A percentile compares a stretch with the other conserved stretches of the same genome.
phyloP scores from a whole-genome alignment of 176 grass and related monocot species.

The Oryza officinalis region DNA sequence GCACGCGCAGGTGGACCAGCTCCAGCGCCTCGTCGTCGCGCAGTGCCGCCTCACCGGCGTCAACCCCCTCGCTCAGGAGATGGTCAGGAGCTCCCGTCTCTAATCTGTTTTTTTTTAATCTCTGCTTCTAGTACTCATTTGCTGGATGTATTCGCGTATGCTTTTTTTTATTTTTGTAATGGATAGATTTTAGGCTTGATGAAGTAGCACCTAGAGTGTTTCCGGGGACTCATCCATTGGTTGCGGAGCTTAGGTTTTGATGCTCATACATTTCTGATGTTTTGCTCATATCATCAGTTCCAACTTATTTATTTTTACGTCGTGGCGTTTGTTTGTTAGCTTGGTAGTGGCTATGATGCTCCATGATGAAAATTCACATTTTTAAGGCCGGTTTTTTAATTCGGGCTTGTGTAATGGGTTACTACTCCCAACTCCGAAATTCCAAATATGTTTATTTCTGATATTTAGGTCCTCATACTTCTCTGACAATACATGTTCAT shows the following conservation, averaged over 20 bases:
- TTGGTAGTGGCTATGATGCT: neutral
- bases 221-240: neutral
- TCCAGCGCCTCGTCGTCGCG: constrained; percentile 66
- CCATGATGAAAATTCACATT: neutral
- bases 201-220: neutral
- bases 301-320: neutral
- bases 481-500: neutral
- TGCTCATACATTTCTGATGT: neutral
- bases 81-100: constrained; percentile 47
- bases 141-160: neutral
- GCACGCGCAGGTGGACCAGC: constrained; percentile 74
- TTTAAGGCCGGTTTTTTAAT: neutral
- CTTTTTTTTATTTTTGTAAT: neutral
- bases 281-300: neutral
- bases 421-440: neutral
- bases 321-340: neutral
- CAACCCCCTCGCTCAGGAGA: constrained; percentile 93
- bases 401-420: neutral
- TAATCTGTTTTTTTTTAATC: neutral
- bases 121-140: neutral
- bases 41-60: constrained; percentile 92
- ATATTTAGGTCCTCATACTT: constrained; percentile 9
- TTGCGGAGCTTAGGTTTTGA: neutral
- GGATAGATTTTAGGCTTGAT: neutral
- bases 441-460: neutral